Percentiles rank a stretch among this genome's conserved stretches.
These are phyloP conservation scores for Solanum neorickii DNA, from an alignment of 257 asterid species.

Conservation along the genomic window DNA sequence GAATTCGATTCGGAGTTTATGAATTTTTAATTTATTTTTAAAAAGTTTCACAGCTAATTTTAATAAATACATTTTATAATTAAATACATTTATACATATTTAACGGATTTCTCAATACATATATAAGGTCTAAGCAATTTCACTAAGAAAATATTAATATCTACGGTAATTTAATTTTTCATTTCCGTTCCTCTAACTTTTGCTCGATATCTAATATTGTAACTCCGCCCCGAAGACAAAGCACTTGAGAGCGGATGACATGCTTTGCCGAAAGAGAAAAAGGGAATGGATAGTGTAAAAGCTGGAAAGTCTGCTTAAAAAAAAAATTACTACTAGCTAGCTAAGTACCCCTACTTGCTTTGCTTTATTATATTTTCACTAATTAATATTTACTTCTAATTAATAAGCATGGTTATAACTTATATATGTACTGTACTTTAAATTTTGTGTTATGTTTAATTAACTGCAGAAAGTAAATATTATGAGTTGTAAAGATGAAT, in stretches of 20 bases:
- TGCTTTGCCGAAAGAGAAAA: constrained; percentile 12
- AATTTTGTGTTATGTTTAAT: neutral
- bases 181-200: neutral
- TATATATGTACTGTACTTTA: neutral
- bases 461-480: neutral
- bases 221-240: neutral
- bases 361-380: neutral
- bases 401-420: neutral
- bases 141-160: neutral
- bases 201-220: neutral
- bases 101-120: neutral
- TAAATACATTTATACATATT: neutral
- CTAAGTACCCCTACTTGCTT: neutral
- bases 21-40: neutral
- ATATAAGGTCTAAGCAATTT: neutral
- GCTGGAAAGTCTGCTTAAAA: neutral
- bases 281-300: neutral
- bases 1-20: neutral
- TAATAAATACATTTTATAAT: neutral
- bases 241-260: neutral
- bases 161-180: neutral
- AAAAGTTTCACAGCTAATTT: neutral
- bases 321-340: neutral
- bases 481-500: neutral
- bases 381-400: neutral